Evolutionary conservation across 176 grass and related monocot species (phyloP), one percentile per base, ranked within the genome.

Genomic region (Themeda triandra): DNA sequence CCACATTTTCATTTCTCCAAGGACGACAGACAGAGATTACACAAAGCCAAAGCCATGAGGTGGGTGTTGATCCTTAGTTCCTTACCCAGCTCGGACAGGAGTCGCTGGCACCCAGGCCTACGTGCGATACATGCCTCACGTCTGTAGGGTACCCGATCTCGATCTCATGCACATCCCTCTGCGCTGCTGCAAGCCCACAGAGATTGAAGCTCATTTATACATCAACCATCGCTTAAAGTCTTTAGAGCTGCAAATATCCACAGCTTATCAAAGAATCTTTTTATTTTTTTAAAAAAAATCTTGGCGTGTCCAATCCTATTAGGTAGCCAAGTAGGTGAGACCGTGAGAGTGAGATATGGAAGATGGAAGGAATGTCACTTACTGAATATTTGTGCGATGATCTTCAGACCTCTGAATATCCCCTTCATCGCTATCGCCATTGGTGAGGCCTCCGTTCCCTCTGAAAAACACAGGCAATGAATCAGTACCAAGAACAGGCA

Each of bases 61-160:
- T 60, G 23, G n/a, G 3, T 25, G 23, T 31, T 42, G 21, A 54
- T 71, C 29, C 35, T 88, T 92, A 92, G 21, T 42, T 71, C 29
- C 35, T 88, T 92, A 92, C 93, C 93, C 93, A 92, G 66, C 45
- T 84, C 44, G 90, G 88, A 41, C 83, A 75, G 24, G 51, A 79
- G 17, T 36, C 85, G 69, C 66, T 49, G 42, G 60, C 10, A 10
- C 80, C 85, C 37, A 84, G 78, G 24, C 90, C 90, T 32, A 95
- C 83, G 80, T 95, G 93, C 67, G 93, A 79, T 39, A 95, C 88
- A 37, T 90, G 93, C 87, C 80, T 87, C 44, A 95, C 93, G 64
- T 95, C 86, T 37, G 90, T 95, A 19, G 93, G 93, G 66, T 80
- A 86, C 5, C 93, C 90, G 37, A 95, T 95, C 87, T 90, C 85